Evolutionary conservation across 1,139 yeast genomes (phyloP), one percentile per base, ranked within the genome.

Genomic region (Fermentozyma sake): DNA sequence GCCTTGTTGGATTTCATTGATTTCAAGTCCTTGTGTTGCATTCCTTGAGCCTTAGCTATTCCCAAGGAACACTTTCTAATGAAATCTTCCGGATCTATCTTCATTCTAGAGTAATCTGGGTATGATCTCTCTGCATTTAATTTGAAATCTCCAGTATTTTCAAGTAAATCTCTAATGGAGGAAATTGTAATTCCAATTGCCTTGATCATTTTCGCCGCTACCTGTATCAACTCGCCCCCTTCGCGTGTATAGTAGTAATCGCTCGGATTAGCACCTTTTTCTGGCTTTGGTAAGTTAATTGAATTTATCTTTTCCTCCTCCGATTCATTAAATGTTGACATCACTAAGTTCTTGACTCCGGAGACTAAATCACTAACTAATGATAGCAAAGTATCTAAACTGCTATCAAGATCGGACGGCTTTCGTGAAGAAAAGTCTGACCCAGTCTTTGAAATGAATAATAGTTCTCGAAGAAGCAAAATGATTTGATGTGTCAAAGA

Each of bases 101-200:
- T 63, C 57, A 78, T 71, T 21, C 52, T 53, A 6, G 68, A 50
- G 39, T 84, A 84, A 49, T 86, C 87, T 1, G 91, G 85, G 46
- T 84, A 85, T 16, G 77, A 67, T 40, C 93, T 64, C 29, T 75
- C 79, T 2, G 68, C 52, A 18, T 79, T 76, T 30, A 86, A 58
- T 44, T 73, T 75, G 52, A 84, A 83, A 47, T 85, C 93, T 14
- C 93, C 89, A 13, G 81, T 73, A 21, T 73, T 54, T 14, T 74
- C 72, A 22, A 56, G 58, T 29, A 58, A 52, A 37, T 50, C 61
- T 38, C 58, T 50, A 18, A 67, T 52, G 27, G 68, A 80, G 30
- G 39, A 60, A 54, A 55, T 68, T 1, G 81, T 73, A 11, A 52
- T 44, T 9, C 76, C 55, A 4, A 80, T 74, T 2, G 77, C 60